Evolutionary conservation across 768 basidiomycete species (phyloP).

Genomic region (Leccinum uliginosum): DNA sequence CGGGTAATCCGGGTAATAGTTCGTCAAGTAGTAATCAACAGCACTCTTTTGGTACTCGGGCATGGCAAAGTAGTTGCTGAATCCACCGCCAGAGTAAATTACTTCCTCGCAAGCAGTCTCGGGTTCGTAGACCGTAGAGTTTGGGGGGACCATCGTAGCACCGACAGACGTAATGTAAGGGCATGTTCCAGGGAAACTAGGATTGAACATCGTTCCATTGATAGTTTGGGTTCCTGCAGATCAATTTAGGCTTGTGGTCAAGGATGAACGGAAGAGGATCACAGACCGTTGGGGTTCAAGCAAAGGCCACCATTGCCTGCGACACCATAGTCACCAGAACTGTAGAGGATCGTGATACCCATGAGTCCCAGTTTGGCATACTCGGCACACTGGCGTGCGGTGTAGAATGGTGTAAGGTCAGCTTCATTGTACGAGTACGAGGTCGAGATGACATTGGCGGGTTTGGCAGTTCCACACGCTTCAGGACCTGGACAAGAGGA

Average conservation of each 20-base stretch:
- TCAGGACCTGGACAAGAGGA: conserved; percentile 20
- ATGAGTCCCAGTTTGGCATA: conserved; percentile 43
- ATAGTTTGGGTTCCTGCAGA: conserved; percentile 23
- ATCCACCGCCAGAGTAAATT: conserved; percentile 31
- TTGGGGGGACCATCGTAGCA: conserved; percentile 42
- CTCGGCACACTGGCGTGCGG: conserved; percentile 40
- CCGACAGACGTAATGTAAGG: conserved; percentile 45
- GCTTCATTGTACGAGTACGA: conserved; percentile 38
- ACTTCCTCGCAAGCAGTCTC: conserved; percentile 29
- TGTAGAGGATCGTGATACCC: conserved; percentile 40
- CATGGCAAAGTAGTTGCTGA: conserved; percentile 40
- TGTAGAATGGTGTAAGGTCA: conserved; percentile 32
- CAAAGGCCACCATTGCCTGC: conserved; percentile 33
- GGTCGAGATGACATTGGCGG: conserved; percentile 38
- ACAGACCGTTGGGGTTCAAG: conserved; percentile 26
- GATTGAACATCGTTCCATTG: conserved; percentile 35
- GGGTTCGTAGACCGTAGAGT: conserved; percentile 22
- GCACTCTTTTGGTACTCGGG: conserved; percentile 37
- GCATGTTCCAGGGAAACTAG: conserved; percentile 41
- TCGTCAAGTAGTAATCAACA: conserved; percentile 29
- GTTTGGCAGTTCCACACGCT: conserved; percentile 34
- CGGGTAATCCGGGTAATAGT: conserved; percentile 28
- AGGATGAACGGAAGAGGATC: background rate
- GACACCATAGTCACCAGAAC: conserved; percentile 45
- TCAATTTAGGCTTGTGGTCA: background rate